Evolutionary conservation across 352 stramenopile species (phyloP).

Genomic region (Phytopythium delawarense): DNA sequence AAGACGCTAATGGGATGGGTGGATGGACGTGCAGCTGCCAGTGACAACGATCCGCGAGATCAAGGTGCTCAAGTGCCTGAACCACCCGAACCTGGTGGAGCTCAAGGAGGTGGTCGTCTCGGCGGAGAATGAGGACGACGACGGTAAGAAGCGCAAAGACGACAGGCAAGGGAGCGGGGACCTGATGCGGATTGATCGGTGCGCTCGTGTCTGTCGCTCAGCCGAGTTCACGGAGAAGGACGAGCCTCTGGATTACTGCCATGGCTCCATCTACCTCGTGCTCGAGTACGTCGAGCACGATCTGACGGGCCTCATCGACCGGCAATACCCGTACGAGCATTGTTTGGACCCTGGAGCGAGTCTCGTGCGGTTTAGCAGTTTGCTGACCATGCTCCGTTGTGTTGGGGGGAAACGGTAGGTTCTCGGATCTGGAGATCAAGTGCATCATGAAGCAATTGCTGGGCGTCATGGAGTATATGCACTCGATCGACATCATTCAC

Average conservation of each 20-base stretch:
- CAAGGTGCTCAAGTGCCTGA: conserved; percentile 97
- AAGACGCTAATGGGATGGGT: background rate
- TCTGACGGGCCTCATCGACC: conserved; percentile 84
- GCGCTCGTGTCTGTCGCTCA: conserved; percentile 7
- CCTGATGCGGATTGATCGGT: background rate
- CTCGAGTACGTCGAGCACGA: conserved; percentile 89
- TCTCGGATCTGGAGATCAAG: conserved; percentile 85
- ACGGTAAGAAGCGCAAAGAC: conserved; percentile 27
- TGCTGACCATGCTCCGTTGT: background rate
- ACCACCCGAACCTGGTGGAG: conserved; percentile 94
- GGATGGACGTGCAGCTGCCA: conserved; percentile 60
- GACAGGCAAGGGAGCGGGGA: background rate
- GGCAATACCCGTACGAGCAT: conserved; percentile 65
- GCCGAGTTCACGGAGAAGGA: conserved; percentile 83
- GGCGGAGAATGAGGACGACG: conserved; percentile 78
- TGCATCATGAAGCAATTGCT: conserved; percentile 84
- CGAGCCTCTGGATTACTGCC: conserved; percentile 78
- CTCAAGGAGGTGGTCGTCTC: conserved; percentile 95
- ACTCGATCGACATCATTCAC: conserved; percentile 86
- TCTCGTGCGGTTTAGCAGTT: background rate
- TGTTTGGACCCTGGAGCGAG: background rate
- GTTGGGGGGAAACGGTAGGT: conserved; percentile 17
- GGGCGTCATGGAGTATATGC: conserved; percentile 86
- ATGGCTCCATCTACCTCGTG: conserved; percentile 86
- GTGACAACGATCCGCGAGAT: conserved; percentile 97